Evolutionary conservation across 1,284 basidiomycete species (phyloP).

Genomic region (Ganoderma sinense): DNA sequence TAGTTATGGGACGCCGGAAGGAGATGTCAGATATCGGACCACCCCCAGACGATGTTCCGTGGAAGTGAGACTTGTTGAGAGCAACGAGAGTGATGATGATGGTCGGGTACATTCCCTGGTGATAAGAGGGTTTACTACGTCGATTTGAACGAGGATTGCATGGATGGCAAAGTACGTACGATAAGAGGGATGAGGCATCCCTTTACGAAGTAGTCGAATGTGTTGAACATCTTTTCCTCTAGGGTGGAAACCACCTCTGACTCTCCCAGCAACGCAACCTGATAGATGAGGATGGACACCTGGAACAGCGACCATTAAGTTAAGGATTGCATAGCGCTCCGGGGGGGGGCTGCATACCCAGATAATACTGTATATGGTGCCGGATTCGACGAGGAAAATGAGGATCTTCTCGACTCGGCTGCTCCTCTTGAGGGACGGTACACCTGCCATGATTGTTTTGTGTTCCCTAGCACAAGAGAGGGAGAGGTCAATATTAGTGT

Average conservation of each 20-base stretch:
- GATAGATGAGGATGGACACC: slow-evolving; percentile 9
- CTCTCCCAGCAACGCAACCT: slow-evolving; percentile 1
- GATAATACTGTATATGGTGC: too few relatives aligned
- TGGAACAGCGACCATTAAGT: neutral
- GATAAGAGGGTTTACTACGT: neutral
- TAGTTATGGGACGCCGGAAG: neutral
- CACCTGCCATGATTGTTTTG: too few relatives aligned
- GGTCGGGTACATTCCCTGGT: slow-evolving; percentile 12
- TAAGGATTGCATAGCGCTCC: too few relatives aligned
- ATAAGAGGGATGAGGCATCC: slow-evolving; percentile 17
- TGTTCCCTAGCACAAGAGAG: too few relatives aligned
- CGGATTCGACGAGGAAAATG: too few relatives aligned
- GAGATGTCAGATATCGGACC: neutral
- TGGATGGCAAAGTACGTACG: neutral
- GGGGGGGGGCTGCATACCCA: too few relatives aligned
- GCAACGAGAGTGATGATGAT: slow-evolving; percentile 12
- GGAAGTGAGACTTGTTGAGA: slow-evolving; percentile 13
- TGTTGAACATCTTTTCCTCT: neutral
- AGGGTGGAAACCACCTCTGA: neutral
- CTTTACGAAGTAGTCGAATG: slow-evolving; percentile 13
- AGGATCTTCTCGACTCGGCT: too few relatives aligned
- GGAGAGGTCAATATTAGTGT: too few relatives aligned
- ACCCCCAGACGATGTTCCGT: neutral
- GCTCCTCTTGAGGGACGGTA: too few relatives aligned
- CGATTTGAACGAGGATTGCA: too few relatives aligned